Evolutionary conservation across 73 alveolate genomes (phyloP), one percentile per base, ranked within the genome.

Genomic region (Tetrahymena elliotti): DNA sequence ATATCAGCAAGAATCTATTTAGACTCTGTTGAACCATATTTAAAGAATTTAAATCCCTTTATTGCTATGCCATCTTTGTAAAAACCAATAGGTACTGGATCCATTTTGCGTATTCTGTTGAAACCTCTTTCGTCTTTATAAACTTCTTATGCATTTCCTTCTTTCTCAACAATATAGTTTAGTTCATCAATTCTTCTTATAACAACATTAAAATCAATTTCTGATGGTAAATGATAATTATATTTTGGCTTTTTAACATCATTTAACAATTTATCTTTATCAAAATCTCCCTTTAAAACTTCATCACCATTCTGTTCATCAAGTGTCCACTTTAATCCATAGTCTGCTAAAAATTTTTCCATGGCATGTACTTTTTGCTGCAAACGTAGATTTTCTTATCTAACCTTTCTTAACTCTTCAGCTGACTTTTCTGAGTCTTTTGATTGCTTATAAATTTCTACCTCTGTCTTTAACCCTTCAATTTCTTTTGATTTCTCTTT

Each of bases 141-240:
- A 83, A 97, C 97, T 96, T 93, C 98, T 97, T 98, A 96, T 39
- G 84, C 83, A 7, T 53, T 93, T 11, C 96, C 96, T 68, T 93
- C 96, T 96, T 97, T 97, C 97, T 98, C 99, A 88, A 98, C 98
- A 68, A 98, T 98, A 96, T 96, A 96, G 94, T 98, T 98, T 95
- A 98, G 97, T 94, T 98, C 99, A 22, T 98, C 99, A 33, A 98
- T 97, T 95, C 99, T 98, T 83, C 98, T 95, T 47, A 98, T 96
- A 68, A 98, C 95, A 7, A 97, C 98, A 94, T 98, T 98, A 83
- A 98, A 98, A 92, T 97, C 98, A 11, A 98, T 98, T 84, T 98
- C 98, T 54, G 96, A 96, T 13, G 99, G 99, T 38, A 98, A 95
- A 40, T 97, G 84, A 40, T 96, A 93, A 95, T 94, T 97, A 53